Base-by-base conservation (phyloP, 140 eudicot species). In the Bidens hawaiensis region DNA sequence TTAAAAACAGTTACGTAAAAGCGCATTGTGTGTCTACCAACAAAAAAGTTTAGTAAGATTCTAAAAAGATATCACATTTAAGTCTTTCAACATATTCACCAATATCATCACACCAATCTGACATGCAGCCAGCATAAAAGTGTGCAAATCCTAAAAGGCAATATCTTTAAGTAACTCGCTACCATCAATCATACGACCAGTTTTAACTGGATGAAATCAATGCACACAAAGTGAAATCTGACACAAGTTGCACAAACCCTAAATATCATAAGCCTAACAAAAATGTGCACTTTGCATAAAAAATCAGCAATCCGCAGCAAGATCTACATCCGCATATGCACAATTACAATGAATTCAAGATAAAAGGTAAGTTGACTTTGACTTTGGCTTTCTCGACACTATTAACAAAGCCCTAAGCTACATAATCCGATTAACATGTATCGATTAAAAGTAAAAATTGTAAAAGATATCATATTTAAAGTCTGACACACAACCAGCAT, bases 171-270 rank as follows among this genome's bases (percentile, higher is more conserved):
- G 26, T 5, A 52, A 51, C n/a, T 52, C 34, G 28, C 9, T 41
- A 27, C 38, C 48, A 51, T 40, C 46, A 51, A 12, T 38, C 23
- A 45, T 23, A 45, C 60, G 28, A 17, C 42, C 47, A 68, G 22
- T 49, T 56, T 57, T 43, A 68, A 68, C 65, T 14, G 19, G 5
- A 27, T n/a, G 21, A 27, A 68, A 56, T 12, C 15, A 22, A 49
- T 16, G 9, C 2, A 48, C 11, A 36, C 52, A n/a, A 12, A 19
- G 16, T 9, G 31, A 55, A 30, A 38, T 21, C 2, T 4, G 6
- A 33, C 28, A 55, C 63, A 27, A 60, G 22, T 30, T 60, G 21
- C 52, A 47, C 40, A 60, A 26, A 62, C 63, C 67, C 73, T 68
- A 68, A 55, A 18, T 53, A 40, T 26, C 40, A 33, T 6, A 33